Conservation (phyloP, 768 basidiomycete genomes). For the Termitomyces titanicus region DNA sequence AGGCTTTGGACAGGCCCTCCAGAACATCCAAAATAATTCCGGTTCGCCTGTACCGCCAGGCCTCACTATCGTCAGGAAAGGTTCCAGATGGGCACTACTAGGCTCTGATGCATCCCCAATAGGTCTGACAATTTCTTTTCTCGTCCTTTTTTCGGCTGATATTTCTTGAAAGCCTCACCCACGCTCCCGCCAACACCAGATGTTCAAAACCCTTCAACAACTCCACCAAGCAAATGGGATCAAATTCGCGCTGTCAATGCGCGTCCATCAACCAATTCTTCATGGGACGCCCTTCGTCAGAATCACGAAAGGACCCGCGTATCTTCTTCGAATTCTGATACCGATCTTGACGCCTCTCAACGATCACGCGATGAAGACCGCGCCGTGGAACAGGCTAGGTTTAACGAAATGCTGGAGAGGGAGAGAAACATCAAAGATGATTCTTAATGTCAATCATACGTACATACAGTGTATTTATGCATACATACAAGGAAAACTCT, state of each 20-base stretch:
- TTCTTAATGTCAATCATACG: slow-evolving; percentile 1
- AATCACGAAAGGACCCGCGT: slow-evolving; percentile 40
- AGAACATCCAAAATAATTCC: slow-evolving; percentile 43
- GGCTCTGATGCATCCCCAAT: slow-evolving; percentile 11
- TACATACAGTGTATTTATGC: slow-evolving; percentile 5
- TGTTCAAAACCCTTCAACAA: slow-evolving; percentile 6
- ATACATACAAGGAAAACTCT: neutral
- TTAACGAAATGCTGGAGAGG: slow-evolving; percentile 56
- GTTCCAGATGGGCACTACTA: slow-evolving; percentile 11
- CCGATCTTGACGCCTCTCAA: slow-evolving; percentile 3
- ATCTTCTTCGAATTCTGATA: slow-evolving; percentile 8
- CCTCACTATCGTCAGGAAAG: slow-evolving; percentile 25
- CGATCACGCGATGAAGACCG: slow-evolving; percentile 27
- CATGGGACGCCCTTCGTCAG: slow-evolving; percentile 70
- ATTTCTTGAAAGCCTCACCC: slow-evolving; percentile 4
- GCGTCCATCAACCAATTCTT: slow-evolving; percentile 40
- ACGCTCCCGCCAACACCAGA: slow-evolving; percentile 11
- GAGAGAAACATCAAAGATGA: slow-evolving; percentile 41
- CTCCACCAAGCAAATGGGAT: slow-evolving; percentile 52
- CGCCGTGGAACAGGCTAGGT: slow-evolving; percentile 46
- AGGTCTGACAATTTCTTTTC: neutral
- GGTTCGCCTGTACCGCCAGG: slow-evolving; percentile 23
- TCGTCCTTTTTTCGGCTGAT: neutral
- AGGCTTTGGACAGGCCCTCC: slow-evolving; percentile 36
- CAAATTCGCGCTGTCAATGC: slow-evolving; percentile 56